Evolutionary conservation across 176 grass and related monocot genomes (phyloP).

Genomic region (Rhynchospora breviuscula): DNA sequence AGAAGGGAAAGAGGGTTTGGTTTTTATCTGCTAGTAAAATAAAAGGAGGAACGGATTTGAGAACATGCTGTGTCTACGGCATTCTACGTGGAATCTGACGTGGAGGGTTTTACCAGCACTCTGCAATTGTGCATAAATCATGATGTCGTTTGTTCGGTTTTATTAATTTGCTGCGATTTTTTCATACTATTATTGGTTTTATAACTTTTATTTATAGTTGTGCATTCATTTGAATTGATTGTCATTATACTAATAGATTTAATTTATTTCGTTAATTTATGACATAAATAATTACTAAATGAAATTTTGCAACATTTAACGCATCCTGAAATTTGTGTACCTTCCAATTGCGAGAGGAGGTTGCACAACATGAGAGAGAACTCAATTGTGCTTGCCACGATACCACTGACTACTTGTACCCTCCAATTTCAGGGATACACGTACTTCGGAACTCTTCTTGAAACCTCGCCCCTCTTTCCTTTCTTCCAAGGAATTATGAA

Average conservation of each 20-base stretch:
- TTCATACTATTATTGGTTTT: too few species aligned
- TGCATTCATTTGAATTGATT: not conserved
- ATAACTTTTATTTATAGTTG: not conserved
- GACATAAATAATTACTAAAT: not conserved
- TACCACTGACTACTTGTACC: too few species aligned
- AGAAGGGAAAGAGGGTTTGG: not conserved
- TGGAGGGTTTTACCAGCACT: not conserved
- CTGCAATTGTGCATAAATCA: not conserved
- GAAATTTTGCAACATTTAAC: not conserved
- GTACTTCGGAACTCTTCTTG: too few species aligned
- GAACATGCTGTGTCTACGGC: not conserved
- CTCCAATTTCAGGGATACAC: too few species aligned
- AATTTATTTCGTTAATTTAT: not conserved
- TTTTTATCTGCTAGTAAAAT: slow-evolving; percentile 5
- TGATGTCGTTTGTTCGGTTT: not conserved
- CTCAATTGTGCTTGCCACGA: too few species aligned
- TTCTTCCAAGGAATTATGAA: too few species aligned
- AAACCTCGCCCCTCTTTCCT: too few species aligned
- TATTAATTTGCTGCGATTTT: too few species aligned
- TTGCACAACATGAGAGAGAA: too few species aligned
- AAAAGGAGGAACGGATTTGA: not conserved
- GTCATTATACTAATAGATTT: not conserved
- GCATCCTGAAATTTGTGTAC: not conserved
- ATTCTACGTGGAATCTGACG: not conserved
- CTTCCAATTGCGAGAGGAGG: too few species aligned